Evolutionary conservation across 2,329 filamentous ascomycete genomes (phyloP).

Genomic region (Acrocalymma vagum): DNA sequence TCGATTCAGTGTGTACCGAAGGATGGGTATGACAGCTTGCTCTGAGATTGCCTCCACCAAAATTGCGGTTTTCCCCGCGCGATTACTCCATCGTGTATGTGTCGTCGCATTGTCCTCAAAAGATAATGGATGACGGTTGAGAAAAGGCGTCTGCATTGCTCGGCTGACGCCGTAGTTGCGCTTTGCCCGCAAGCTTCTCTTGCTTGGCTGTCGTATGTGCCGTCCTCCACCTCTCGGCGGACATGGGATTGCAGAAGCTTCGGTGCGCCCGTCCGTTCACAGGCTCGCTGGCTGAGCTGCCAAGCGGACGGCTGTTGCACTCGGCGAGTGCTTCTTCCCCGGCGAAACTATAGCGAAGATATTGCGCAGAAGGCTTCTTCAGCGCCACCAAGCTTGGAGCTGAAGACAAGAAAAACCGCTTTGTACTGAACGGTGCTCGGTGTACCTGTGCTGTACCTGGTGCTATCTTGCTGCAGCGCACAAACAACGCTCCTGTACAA

Average conservation of each 20-base stretch:
- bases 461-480: background rate
- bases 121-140: slow-evolving; percentile 19
- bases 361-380: slow-evolving; percentile 28
- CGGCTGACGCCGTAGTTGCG: slow-evolving; percentile 33
- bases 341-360: slow-evolving; percentile 17
- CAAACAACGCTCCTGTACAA: slow-evolving; percentile 5
- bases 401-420: slow-evolving; percentile 1
- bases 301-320: slow-evolving; percentile 33
- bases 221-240: slow-evolving; percentile 23
- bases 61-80: background rate
- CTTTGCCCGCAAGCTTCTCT: slow-evolving; percentile 34
- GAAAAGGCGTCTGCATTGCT: slow-evolving; percentile 42
- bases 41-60: too few relatives aligned
- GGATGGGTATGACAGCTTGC: too few relatives aligned
- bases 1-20: too few relatives aligned
- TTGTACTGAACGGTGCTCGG: slow-evolving; percentile 4
- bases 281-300: slow-evolving; percentile 24
- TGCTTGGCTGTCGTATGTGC: slow-evolving; percentile 38
- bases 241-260: slow-evolving; percentile 28
- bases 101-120: background rate
- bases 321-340: slow-evolving; percentile 33
- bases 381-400: slow-evolving; percentile 33
- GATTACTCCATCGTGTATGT: background rate
- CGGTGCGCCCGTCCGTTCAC: slow-evolving; percentile 19
- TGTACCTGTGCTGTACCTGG: slow-evolving; percentile 10